Percentiles rank a stretch among this genome's conserved stretches.
Evolutionary conservation across 2,329 filamentous ascomycete species (phyloP).

Genomic region (Graphium sp.): DNA sequence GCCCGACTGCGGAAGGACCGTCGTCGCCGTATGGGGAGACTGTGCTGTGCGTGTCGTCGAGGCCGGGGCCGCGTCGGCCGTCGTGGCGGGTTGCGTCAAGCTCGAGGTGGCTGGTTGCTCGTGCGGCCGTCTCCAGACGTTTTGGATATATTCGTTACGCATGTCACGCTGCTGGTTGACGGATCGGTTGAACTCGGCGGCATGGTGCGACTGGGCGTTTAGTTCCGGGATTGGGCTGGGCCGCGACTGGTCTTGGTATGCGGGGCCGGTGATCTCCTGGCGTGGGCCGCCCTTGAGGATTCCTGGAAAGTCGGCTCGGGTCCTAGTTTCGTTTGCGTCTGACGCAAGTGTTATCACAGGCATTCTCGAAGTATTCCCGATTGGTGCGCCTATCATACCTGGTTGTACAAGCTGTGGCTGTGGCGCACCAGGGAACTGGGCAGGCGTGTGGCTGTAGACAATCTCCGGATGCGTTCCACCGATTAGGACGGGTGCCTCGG

Average conservation of each 20-base stretch:
- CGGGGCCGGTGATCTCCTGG: constrained; percentile 74
- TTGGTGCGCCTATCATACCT: constrained; percentile 49
- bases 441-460: constrained; percentile 64
- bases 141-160: constrained; percentile 64
- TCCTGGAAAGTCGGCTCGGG: constrained; percentile 59
- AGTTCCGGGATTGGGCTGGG: constrained; percentile 63
- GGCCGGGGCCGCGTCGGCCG: constrained; percentile 7
- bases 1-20: constrained; percentile 36
- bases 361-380: constrained; percentile 53
- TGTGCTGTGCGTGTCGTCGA: constrained; percentile 34
- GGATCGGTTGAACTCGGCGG: constrained; percentile 78
- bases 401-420: constrained; percentile 55
- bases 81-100: constrained; percentile 24
- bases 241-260: constrained; percentile 78
- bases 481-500: constrained; percentile 45
- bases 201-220: constrained; percentile 70
- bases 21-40: constrained; percentile 38
- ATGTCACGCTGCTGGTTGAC: constrained; percentile 66
- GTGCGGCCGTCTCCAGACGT: constrained; percentile 68
- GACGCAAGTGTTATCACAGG: constrained; percentile 72
- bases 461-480: constrained; percentile 67
- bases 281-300: constrained; percentile 64
- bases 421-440: constrained; percentile 47
- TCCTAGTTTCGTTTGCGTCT: constrained; percentile 60
- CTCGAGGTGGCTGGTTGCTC: constrained; percentile 46